Evolutionary conservation across 768 basidiomycete species (phyloP).

Genomic region (Calocybe indica): DNA sequence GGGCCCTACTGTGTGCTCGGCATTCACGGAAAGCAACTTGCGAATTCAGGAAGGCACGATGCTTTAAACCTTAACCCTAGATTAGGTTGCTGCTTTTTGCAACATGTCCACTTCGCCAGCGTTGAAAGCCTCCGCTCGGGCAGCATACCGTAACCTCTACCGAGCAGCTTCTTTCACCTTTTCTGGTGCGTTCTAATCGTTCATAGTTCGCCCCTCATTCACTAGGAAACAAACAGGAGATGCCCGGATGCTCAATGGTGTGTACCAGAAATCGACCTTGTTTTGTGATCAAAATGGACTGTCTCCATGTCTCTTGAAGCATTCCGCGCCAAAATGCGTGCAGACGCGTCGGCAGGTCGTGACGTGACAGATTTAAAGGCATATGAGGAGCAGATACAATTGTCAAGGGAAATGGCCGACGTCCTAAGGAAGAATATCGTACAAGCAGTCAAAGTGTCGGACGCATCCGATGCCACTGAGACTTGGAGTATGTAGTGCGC

Average conservation of each 20-base stretch:
- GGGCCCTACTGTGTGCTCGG: no score
- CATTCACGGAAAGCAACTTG: no score
- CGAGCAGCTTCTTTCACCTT: slow-evolving; percentile 67
- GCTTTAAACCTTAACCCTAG: slow-evolving; percentile 29
- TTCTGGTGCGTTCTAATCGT: slow-evolving; percentile 32
- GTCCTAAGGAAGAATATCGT: slow-evolving; percentile 81
- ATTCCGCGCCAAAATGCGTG: slow-evolving; percentile 66
- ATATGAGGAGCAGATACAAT: slow-evolving; percentile 48
- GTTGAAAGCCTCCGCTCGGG: slow-evolving; percentile 60
- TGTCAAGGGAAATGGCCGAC: slow-evolving; percentile 66
- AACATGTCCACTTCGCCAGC: slow-evolving; percentile 51
- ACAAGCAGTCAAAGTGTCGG: slow-evolving; percentile 55
- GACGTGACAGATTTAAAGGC: slow-evolving; percentile 36
- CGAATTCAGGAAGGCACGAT: not conserved
- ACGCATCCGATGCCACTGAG: slow-evolving; percentile 20
- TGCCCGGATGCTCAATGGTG: slow-evolving; percentile 48
- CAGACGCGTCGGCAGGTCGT: slow-evolving; percentile 41
- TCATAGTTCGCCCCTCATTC: not conserved
- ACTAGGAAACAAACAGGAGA: slow-evolving; percentile 38
- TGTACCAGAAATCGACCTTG: slow-evolving; percentile 4
- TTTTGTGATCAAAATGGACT: not conserved
- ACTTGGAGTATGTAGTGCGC: slow-evolving; percentile 48
- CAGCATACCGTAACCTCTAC: slow-evolving; percentile 69
- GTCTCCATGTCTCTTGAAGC: slow-evolving; percentile 32
- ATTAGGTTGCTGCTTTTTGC: slow-evolving; percentile 16